phyloP scores from a whole-genome alignment of 805 yeast genomes.

The Torulaspora indica region DNA sequence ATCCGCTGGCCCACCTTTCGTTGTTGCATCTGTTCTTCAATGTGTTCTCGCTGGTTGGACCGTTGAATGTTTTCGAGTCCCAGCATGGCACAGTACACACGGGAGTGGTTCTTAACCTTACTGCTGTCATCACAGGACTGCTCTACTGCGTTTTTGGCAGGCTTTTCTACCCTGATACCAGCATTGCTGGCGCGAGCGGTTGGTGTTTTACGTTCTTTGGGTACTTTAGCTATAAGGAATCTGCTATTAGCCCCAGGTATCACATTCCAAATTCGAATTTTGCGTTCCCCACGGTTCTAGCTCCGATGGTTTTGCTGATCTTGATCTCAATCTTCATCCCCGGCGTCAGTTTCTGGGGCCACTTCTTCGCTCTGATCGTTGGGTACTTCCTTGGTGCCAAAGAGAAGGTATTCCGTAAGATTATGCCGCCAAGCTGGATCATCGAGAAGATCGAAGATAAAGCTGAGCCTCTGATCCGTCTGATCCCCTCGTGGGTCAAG shows the following conservation, averaged over 20 bases:
- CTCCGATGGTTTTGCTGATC: conserved; percentile 54
- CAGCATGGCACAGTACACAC: conserved; percentile 80
- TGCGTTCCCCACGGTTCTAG: conserved; percentile 52
- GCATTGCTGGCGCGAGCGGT: conserved; percentile 67
- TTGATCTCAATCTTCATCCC: conserved; percentile 53
- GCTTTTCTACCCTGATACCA: conserved; percentile 46
- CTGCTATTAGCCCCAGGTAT: conserved; percentile 40
- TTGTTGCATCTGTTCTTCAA: conserved; percentile 60
- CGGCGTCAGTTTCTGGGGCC: conserved; percentile 68
- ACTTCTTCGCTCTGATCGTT: conserved; percentile 57
- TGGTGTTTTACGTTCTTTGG: conserved; percentile 66
- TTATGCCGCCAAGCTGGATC: conserved; percentile 62
- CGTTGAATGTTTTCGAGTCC: conserved; percentile 62
- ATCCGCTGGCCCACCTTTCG: conserved; percentile 64
- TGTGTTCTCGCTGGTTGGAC: conserved; percentile 50
- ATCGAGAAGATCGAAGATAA: conserved; percentile 61
- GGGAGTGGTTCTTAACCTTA: conserved; percentile 68
- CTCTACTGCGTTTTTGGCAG: conserved; percentile 48
- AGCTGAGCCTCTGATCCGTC: conserved; percentile 45
- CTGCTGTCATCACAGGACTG: conserved; percentile 66
- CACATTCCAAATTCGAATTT: conserved; percentile 38
- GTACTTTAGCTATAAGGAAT: conserved; percentile 51
- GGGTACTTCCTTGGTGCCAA: conserved; percentile 58
- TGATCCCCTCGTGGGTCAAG: conserved; percentile 50
- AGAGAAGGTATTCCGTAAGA: conserved; percentile 48